Evolutionary conservation across 306 rosid species (phyloP), one percentile per base, ranked within the genome.

Genomic region (Sicyos edulis): DNA sequence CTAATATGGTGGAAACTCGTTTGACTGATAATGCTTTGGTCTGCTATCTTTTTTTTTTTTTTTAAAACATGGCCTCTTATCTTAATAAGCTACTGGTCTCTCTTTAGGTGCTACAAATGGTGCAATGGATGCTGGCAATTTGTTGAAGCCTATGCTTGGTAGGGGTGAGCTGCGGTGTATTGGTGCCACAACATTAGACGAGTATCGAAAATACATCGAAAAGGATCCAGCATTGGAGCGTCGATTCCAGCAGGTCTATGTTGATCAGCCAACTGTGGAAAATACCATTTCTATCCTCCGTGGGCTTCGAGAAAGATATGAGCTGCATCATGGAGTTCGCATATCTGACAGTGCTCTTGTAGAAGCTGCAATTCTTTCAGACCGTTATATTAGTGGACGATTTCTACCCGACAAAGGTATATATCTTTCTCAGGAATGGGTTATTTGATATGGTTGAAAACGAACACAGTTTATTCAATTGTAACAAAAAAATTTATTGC

Each of bases 121-220:
- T 78, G 97, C 99, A 49, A 86, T 93, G 99, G 99, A 93, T 80
- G 99, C 99, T 62, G 99, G 99, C 57, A 93, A 93, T 79, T 97
- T 93, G 66, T 87, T 93, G 78, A 93, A 93, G 85, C 99, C 99
- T 60, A 93, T 93, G 99, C 99, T 93, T 80, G 99, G 99, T 71
- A 89, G 99, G 53, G 99, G 99, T 45, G 99, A 93, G 81, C 77
- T 93, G 75, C 88, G 97, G 73, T 93, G 99, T 72, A 93, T 93
- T 11, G 99, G 99, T 67, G 99, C 99, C 62, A 93, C 99, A 56
- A 93, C 99, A 12, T 79, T 93, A 75, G 97, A 93, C 45, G 99
- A 93, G 82, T 93, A 88, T 80, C 83, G 99, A 24, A 93, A 93
- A 73, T 93, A 93, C 82, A 87, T 93, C 68, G 99, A 93, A 88